A percentile compares a stretch with the other conserved stretches of the same genome.
Evolutionary conservation across 768 basidiomycete genomes (phyloP).

Genomic region (Thelephora aurantiotincta): DNA sequence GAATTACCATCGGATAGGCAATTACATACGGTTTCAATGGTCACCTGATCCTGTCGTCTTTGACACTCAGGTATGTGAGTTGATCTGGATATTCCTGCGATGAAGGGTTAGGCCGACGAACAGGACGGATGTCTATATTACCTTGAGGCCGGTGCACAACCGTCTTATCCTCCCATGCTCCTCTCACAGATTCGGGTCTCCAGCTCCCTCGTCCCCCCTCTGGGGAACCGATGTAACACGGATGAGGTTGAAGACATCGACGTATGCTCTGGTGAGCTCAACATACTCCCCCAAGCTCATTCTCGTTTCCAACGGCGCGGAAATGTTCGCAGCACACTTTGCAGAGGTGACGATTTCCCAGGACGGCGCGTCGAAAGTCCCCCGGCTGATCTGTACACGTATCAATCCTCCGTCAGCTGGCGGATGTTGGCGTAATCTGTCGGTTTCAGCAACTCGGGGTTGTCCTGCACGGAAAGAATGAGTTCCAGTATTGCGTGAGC

Average conservation of each 20-base stretch:
- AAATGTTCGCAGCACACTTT: conserved; percentile 67
- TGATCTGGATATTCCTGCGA: conserved; percentile 63
- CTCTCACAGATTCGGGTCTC: conserved; percentile 8
- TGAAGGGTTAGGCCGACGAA: neutral
- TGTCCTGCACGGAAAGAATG: conserved; percentile 26
- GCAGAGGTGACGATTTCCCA: conserved; percentile 68
- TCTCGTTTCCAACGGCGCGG: conserved; percentile 74
- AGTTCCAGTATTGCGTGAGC: neutral
- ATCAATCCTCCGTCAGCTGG: conserved; percentile 43
- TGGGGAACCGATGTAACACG: conserved; percentile 7
- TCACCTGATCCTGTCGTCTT: conserved; percentile 73
- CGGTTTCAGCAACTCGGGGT: conserved; percentile 60
- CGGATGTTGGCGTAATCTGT: conserved; percentile 50
- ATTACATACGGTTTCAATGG: conserved; percentile 42
- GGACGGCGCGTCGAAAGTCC: conserved; percentile 74
- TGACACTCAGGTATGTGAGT: conserved; percentile 53
- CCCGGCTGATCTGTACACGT: conserved; percentile 55
- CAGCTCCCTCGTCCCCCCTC: conserved; percentile 8
- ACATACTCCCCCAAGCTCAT: conserved; percentile 83
- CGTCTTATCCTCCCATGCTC: conserved; percentile 14
- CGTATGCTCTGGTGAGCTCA: conserved; percentile 56
- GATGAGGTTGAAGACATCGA: conserved; percentile 53
- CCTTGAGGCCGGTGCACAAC: conserved; percentile 43
- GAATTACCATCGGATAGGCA: conserved; percentile 47
- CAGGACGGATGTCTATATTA: conserved; percentile 13